A percentile compares a stretch with the other conserved stretches of the same genome.
Evolutionary conservation across 257 asterid species (phyloP).

Genomic region (Gentiana straminea): DNA sequence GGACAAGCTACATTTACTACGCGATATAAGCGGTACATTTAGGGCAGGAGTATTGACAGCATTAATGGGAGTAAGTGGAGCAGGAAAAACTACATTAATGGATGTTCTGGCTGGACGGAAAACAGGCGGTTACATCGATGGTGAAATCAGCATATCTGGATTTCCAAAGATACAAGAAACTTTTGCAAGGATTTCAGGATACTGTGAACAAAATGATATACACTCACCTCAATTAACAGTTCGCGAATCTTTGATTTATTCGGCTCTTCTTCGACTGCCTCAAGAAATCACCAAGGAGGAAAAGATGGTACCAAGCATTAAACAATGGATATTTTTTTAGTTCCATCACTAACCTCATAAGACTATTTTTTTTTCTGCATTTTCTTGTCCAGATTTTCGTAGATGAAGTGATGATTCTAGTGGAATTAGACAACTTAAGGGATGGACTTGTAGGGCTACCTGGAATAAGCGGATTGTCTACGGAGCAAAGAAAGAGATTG

Average conservation of each 20-base stretch:
- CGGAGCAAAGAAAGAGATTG: conserved; percentile 55
- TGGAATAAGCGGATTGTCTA: conserved; percentile 50
- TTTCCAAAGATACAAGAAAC: conserved; percentile 55
- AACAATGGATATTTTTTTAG: neutral
- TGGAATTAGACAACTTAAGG: conserved; percentile 43
- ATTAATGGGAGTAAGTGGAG: conserved; percentile 71
- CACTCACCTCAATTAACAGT: conserved; percentile 69
- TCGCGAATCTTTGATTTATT: conserved; percentile 47
- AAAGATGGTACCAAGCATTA: conserved; percentile 27
- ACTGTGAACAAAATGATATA: conserved; percentile 58
- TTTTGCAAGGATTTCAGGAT: conserved; percentile 60
- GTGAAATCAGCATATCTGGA: conserved; percentile 55
- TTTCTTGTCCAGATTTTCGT: conserved; percentile 33
- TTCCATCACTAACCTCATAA: neutral
- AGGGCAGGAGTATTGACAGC: conserved; percentile 74
- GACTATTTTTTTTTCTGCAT: neutral
- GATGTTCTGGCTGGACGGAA: conserved; percentile 65
- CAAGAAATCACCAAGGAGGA: conserved; percentile 33
- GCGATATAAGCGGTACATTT: conserved; percentile 50
- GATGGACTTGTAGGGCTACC: conserved; percentile 55
- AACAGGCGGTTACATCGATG: conserved; percentile 60
- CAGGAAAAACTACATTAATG: conserved; percentile 69
- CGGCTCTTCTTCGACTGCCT: conserved; percentile 55
- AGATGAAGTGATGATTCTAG: conserved; percentile 49
- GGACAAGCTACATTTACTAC: conserved; percentile 46